Evolutionary conservation across 2,329 filamentous ascomycete species (phyloP), one percentile per base, ranked within the genome.

Genomic region (Diaporthe ilicicola): DNA sequence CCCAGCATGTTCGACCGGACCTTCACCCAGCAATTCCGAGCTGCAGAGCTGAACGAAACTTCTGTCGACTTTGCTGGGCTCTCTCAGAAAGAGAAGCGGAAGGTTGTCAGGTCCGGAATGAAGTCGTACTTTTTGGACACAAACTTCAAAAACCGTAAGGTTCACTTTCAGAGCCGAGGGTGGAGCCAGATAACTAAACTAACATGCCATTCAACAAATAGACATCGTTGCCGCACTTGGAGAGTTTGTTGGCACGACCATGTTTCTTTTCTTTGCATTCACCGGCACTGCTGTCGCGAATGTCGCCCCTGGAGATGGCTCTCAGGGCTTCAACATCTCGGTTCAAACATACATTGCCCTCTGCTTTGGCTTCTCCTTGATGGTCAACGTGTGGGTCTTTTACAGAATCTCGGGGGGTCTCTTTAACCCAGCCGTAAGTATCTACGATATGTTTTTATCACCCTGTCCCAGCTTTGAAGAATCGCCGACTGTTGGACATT

Each of bases 381-480:
- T 84, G 27, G 83, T 84, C 55, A 86, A 84, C 50, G 84, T 83
- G 0, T 87, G 84, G 85, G 79, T 83, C 1, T 87, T 86, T 75
- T 87, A 84, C 71, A 79, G 85, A 13, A 81, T 88, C 53, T 85
- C 82, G 50, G 81, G 81, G 4, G 82, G 82, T 1, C 70, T 82
- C 34, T 83, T 83, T 65, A 83, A 84, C 54, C 82, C 82, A 19
- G 80, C 77, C 32, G 59, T 64, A n/a, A 64, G 59, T 50, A 64
- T 6, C 1, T 24, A 10, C 19, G 1, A 17, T 10, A 2, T 6
- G 4, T 9, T 5, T 24, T 1, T 32, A 17, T 22, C 27, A 48
- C 27, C 2, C 1, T 9, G 19, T 48, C 29, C 13, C 42, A 3
- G 27, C 1, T 24, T 48, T 22, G 19, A 15, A 22, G 7, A n/a